A percentile compares a stretch with the other conserved stretches of the same genome.
These are phyloP conservation scores for Kazachstania africana DNA, from an alignment of 805 yeast species.

Conservation along the genomic window DNA sequence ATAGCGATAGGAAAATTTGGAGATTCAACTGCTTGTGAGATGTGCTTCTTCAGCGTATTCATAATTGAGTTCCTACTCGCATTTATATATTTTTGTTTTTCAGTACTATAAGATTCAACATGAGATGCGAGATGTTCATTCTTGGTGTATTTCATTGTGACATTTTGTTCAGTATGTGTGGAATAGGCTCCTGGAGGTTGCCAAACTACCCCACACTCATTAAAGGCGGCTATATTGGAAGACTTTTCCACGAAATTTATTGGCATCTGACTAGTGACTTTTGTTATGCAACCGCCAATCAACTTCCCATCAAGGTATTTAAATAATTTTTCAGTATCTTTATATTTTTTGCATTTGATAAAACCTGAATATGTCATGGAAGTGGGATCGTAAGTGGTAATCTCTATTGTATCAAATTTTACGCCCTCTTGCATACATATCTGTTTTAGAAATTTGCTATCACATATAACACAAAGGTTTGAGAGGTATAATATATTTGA, in stretches of 20 bases:
- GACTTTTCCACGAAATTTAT: too few relatives aligned
- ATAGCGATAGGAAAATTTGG: constrained; percentile 25
- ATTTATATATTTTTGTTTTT: constrained; percentile 2
- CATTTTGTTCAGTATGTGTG: not conserved
- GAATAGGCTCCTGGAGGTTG: not conserved
- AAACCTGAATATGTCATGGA: constrained; percentile 16
- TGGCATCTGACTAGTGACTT: not conserved
- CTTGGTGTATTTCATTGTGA: too few relatives aligned
- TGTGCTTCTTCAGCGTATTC: constrained; percentile 20
- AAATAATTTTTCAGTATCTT: constrained; percentile 14
- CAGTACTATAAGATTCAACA: not conserved
- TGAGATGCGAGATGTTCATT: too few relatives aligned
- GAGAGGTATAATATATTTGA: constrained; percentile 9
- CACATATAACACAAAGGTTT: constrained; percentile 21
- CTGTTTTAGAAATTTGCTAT: constrained; percentile 15
- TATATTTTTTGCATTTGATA: constrained; percentile 12
- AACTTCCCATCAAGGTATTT: constrained; percentile 14
- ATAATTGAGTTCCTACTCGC: too few relatives aligned
- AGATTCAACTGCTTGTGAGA: constrained; percentile 24
- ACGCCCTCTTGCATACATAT: constrained; percentile 16
- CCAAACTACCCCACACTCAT: too few relatives aligned
- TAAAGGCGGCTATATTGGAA: not conserved
- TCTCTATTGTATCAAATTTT: constrained; percentile 2
- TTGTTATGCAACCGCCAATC: constrained; percentile 17
- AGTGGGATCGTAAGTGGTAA: constrained; percentile 1